Percentiles rank a stretch among this genome's conserved stretches.
Evolutionary conservation across 306 rosid genomes (phyloP).

Genomic region (Lathyrus tuberosus): DNA sequence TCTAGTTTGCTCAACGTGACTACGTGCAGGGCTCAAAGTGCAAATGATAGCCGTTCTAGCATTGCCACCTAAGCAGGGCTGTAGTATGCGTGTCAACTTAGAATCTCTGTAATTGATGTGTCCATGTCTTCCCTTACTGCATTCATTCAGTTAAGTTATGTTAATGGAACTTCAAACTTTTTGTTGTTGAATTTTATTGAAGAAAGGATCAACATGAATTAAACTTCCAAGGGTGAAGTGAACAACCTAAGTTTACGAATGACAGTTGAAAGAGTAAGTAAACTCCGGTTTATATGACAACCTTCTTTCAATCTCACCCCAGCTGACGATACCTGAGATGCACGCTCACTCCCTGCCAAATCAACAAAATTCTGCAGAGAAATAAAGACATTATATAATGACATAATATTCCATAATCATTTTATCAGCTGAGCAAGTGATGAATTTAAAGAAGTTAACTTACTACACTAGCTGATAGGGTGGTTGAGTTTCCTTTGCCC

Average conservation of each 20-base stretch:
- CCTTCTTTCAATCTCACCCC: conserved; percentile 97
- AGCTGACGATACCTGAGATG: conserved; percentile 92
- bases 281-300: conserved; percentile 97
- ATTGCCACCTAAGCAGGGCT: conserved; percentile 97
- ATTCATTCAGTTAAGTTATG: conserved; percentile 45
- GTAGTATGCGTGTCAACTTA: conserved; percentile 92
- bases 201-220: conserved; percentile 25
- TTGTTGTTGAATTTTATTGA: conserved; percentile 14
- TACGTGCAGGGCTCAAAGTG: conserved; percentile 96
- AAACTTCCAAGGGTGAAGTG: conserved; percentile 42
- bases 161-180: conserved; percentile 4
- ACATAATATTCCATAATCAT: neutral
- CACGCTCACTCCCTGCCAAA: conserved; percentile 99
- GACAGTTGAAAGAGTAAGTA: conserved; percentile 88
- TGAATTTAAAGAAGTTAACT: conserved; percentile 29
- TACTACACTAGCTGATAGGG: conserved; percentile 96
- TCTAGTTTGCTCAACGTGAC: conserved; percentile 97
- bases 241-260: conserved; percentile 95
- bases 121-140: conserved; percentile 92
- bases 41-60: conserved; percentile 99
- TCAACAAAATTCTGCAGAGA: conserved; percentile 91
- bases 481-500: conserved; percentile 89
- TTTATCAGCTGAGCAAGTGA: conserved; percentile 26
- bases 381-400: conserved; percentile 34
- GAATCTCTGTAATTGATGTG: conserved; percentile 98